A percentile compares a stretch with the other conserved stretches of the same genome.
phyloP scores from a whole-genome alignment of 108 stramenopile genomes.

The Aurantiochytrium sp. region DNA sequence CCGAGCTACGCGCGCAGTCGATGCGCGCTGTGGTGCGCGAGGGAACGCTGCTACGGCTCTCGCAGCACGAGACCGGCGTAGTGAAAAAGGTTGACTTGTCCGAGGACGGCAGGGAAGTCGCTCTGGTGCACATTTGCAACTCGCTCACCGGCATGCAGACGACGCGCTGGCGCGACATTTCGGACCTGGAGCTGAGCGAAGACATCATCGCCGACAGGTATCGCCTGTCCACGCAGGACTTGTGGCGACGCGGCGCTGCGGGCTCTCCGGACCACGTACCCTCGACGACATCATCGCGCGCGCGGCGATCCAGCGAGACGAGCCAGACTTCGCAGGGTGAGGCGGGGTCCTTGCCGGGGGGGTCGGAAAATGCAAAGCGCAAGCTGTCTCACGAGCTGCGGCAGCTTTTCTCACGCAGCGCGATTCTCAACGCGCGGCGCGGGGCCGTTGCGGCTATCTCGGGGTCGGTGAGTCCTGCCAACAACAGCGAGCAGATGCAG shows the following conservation, averaged over 20 bases:
- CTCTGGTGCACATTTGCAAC: neutral
- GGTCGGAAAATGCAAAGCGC: neutral
- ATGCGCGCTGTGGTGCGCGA: neutral
- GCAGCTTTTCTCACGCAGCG: neutral
- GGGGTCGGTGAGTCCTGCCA: neutral
- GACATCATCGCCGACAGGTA: neutral
- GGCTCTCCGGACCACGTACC: neutral
- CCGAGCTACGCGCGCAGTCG: neutral
- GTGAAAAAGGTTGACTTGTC: neutral
- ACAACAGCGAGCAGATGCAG: neutral
- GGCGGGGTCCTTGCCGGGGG: too few relatives aligned
- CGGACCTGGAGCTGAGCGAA: constrained; percentile 4
- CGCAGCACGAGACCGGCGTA: neutral
- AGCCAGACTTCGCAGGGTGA: too few relatives aligned
- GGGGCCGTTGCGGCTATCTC: constrained; percentile 13
- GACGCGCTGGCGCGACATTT: neutral
- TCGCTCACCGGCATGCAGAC: constrained; percentile 11
- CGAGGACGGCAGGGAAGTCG: neutral
- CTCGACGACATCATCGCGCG: too few relatives aligned
- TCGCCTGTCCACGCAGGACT: neutral
- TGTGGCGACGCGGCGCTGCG: neutral
- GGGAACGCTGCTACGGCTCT: neutral
- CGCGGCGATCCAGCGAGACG: too few relatives aligned
- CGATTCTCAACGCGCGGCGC: constrained; percentile 14
- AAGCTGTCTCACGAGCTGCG: neutral